Conservation (phyloP, 768 basidiomycete species). For the Hygrocybe punicea region DNA sequence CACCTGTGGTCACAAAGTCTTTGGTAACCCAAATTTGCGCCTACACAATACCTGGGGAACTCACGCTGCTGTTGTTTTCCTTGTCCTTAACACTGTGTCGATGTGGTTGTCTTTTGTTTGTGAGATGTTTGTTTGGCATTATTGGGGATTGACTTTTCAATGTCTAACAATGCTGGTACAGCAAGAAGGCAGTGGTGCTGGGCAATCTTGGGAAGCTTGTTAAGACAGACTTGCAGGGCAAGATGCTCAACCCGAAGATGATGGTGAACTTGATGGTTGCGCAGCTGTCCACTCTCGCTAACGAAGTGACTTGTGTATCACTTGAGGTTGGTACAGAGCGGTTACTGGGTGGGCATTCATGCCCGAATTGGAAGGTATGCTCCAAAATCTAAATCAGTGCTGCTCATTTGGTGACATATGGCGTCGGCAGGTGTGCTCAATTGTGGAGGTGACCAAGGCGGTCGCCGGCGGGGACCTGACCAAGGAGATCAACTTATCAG, state of each 20-base stretch:
- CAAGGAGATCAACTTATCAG: conserved; percentile 93
- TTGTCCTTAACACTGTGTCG: no score
- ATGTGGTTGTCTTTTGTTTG: no score
- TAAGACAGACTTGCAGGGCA: conserved; percentile 77
- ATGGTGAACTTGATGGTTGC: conserved; percentile 89
- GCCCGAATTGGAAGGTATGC: conserved; percentile 89
- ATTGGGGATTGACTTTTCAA: no score
- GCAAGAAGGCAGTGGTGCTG: conserved; percentile 64
- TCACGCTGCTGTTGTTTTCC: no score
- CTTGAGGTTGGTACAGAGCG: conserved; percentile 92
- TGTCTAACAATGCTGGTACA: no score
- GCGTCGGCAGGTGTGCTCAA: conserved; percentile 54
- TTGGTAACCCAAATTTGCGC: no score
- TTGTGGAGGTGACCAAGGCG: conserved; percentile 90
- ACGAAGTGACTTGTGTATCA: conserved; percentile 86
- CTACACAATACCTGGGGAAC: no score
- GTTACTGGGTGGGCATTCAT: conserved; percentile 87
- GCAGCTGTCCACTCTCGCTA: conserved; percentile 68
- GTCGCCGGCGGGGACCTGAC: conserved; percentile 92
- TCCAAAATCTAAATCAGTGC: not conserved
- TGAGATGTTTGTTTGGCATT: no score
- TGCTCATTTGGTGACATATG: not conserved
- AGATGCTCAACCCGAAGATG: conserved; percentile 77
- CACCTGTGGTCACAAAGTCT: no score
- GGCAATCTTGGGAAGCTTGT: conserved; percentile 73